Evolutionary conservation across 345 rosid genomes (phyloP).

Genomic region (Crucihimalaya himalaica): DNA sequence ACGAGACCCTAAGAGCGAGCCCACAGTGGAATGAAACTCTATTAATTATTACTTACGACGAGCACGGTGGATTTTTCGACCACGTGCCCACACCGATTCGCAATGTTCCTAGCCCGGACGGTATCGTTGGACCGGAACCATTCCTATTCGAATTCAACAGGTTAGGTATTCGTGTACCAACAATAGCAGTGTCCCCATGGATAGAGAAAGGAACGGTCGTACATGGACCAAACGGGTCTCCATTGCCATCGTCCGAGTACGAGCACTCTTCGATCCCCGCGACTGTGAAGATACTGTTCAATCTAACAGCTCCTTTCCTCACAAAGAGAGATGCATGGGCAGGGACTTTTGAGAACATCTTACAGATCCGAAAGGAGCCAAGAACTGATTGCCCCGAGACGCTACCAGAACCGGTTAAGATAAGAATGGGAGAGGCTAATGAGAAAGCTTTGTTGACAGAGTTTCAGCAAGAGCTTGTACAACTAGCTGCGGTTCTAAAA

Average conservation of each 20-base stretch:
- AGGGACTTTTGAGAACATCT: constrained; percentile 70
- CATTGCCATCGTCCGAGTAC: constrained; percentile 73
- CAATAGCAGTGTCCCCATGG: constrained; percentile 84
- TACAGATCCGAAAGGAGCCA: constrained; percentile 57
- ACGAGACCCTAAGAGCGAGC: constrained; percentile 81
- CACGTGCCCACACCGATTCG: constrained; percentile 84
- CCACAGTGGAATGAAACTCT: constrained; percentile 91
- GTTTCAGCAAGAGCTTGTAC: constrained; percentile 81
- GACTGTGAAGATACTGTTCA: constrained; percentile 78
- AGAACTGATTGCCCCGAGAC: constrained; percentile 82
- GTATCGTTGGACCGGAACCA: constrained; percentile 79
- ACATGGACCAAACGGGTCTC: constrained; percentile 82
- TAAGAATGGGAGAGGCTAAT: constrained; percentile 61
- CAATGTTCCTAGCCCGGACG: constrained; percentile 89
- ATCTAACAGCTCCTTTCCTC: constrained; percentile 64
- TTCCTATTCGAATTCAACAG: constrained; percentile 68
- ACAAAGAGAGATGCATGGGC: constrained; percentile 93
- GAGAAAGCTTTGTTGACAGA: constrained; percentile 70
- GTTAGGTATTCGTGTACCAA: constrained; percentile 84
- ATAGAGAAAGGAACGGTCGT: constrained; percentile 83
- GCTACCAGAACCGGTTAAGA: constrained; percentile 60
- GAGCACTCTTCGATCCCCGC: constrained; percentile 97
- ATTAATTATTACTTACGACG: constrained; percentile 82
- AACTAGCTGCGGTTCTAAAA: constrained; percentile 76
- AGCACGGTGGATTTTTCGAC: constrained; percentile 91